A percentile compares a stretch with the other conserved stretches of the same genome.
These are phyloP conservation scores for Dactylella cylindrospora DNA, from an alignment of 2,329 filamentous ascomycete species.

Conservation along the genomic window DNA sequence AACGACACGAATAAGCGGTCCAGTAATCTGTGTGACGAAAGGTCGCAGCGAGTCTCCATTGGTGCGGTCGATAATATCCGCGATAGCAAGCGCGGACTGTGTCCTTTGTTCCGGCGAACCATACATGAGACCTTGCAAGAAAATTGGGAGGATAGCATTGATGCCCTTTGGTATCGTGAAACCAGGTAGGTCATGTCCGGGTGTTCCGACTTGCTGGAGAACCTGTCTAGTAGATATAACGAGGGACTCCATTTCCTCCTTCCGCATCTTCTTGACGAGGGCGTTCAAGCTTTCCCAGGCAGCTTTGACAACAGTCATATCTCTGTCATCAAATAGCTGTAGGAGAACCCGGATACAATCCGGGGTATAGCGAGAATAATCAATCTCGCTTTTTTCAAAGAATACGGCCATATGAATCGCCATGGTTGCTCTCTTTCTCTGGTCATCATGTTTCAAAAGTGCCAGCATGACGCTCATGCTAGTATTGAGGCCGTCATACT, in stretches of 20 bases:
- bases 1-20: constrained; percentile 94
- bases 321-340: constrained; percentile 86
- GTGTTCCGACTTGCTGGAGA: constrained; percentile 81
- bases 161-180: constrained; percentile 94
- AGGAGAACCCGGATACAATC: constrained; percentile 89
- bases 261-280: constrained; percentile 84
- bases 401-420: constrained; percentile 81
- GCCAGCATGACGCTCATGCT: constrained; percentile 90
- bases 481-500: constrained; percentile 91
- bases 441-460: constrained; percentile 89
- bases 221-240: constrained; percentile 83
- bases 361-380: constrained; percentile 94
- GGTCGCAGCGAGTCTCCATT: constrained; percentile 84
- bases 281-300: constrained; percentile 84
- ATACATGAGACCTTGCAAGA: constrained; percentile 97
- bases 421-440: constrained; percentile 75
- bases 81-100: constrained; percentile 87
- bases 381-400: constrained; percentile 75
- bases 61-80: constrained; percentile 91
- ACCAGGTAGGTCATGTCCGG: constrained; percentile 79
- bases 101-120: constrained; percentile 89
- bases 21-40: constrained; percentile 96
- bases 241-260: constrained; percentile 96
- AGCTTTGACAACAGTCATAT: constrained; percentile 79
- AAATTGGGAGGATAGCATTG: constrained; percentile 92